Evolutionary conservation across 306 rosid genomes (phyloP).

Genomic region (Morella rubra): DNA sequence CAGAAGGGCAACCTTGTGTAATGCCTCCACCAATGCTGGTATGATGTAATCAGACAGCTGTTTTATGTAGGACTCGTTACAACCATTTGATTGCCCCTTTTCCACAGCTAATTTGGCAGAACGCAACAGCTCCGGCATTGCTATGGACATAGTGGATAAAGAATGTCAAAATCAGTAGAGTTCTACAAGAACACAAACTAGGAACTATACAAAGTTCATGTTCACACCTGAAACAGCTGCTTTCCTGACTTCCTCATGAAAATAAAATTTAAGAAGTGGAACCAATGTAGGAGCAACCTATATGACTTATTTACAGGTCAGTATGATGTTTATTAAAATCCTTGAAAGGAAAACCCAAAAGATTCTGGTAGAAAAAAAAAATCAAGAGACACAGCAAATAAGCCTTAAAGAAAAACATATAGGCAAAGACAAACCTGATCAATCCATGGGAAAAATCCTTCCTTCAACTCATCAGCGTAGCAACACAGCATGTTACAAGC

Average conservation of each 20-base stretch:
- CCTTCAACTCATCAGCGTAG: slow-evolving; percentile 99
- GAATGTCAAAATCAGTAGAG: slow-evolving; percentile 9
- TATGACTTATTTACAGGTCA: slow-evolving; percentile 28
- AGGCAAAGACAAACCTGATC: slow-evolving; percentile 63
- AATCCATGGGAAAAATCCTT: slow-evolving; percentile 98
- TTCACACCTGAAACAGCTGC: slow-evolving; percentile 96
- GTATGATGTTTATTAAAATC: slow-evolving; percentile 22
- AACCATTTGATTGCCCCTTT: slow-evolving; percentile 89
- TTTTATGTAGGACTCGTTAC: slow-evolving; percentile 76
- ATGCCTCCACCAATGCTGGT: slow-evolving; percentile 92
- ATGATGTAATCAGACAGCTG: slow-evolving; percentile 91
- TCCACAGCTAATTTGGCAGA: slow-evolving; percentile 91
- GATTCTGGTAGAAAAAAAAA: slow-evolving; percentile 4
- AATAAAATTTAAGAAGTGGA: slow-evolving; percentile 96
- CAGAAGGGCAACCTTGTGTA: slow-evolving; percentile 67
- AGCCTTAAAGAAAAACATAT: neutral
- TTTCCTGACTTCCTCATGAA: slow-evolving; percentile 98
- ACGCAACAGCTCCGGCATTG: slow-evolving; percentile 89
- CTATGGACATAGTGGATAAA: slow-evolving; percentile 41
- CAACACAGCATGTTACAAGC: slow-evolving; percentile 99
- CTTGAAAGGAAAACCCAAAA: slow-evolving; percentile 2
- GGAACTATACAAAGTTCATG: slow-evolving; percentile 12
- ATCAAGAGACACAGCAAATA: neutral
- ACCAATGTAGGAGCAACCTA: slow-evolving; percentile 96
- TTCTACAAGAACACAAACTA: slow-evolving; percentile 1